Base-by-base conservation (phyloP, 306 rosid genomes). In the Canavalia gladiata region DNA sequence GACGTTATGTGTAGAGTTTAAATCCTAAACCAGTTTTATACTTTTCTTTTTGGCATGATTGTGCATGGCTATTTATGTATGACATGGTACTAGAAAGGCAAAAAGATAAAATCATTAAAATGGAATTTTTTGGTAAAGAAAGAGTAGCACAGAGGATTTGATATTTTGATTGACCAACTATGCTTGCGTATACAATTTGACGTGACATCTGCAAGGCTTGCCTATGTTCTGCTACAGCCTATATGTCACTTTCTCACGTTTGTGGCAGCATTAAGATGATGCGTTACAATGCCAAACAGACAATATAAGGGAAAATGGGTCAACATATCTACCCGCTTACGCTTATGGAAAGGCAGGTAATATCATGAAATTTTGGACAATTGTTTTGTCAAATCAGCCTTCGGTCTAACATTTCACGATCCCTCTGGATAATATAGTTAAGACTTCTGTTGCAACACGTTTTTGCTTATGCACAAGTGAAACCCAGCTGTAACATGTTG, bases 381-480 rank as follows among this genome's bases (percentile, higher is more conserved):
- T 31, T 12, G 62, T 72, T 63, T 45, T 13, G 62, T 50, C 62
- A 63, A 49, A 62, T 49, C 81, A 76, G 49, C 34, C 31, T 28
- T 45, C 13, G 37, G 58, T 12, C 70, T 43, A 45, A 28, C 33
- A 12, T 43, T 76, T 1, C 59, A 12, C 46, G 49, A 76, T 34
- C 47, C 33, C 28, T 45, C 59, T 8, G 3, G 5, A 29, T 12
- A 10, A 72, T 72, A 11, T 29, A 28, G n/a, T 7, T 47, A 45
- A 45, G 28, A 3, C 2, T 31, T 12, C 2, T 12, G 2, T 49
- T 2, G 60, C 60, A 11, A 31, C 52, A 68, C 8, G 49, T 18
- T 67, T 50, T 34, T 7, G 49, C 8, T 8, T 35, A n/a, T 18
- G 65, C 37, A n/a, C 25, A n/a, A n/a, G 58, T 37, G 25, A 54